Evolutionary conservation across 2,329 filamentous ascomycete genomes (phyloP).

Genomic region (Periglandula ipomoeae): DNA sequence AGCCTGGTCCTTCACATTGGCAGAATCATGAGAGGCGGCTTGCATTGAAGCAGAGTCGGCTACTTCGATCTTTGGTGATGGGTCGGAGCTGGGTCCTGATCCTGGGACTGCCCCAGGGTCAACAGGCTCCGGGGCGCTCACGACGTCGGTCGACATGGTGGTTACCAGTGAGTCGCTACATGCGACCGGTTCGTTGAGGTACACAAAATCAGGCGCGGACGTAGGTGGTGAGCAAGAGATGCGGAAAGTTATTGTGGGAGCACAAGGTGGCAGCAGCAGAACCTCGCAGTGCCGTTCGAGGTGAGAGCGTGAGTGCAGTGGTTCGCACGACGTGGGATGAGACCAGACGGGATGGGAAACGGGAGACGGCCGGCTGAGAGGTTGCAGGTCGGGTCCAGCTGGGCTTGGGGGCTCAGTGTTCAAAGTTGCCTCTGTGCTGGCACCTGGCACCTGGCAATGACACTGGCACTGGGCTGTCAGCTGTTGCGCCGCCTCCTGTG

Average conservation of each 20-base stretch:
- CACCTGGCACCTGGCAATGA: too few relatives aligned
- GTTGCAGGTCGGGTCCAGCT: constrained; percentile 1
- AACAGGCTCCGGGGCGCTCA: constrained; percentile 34
- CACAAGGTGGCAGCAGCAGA: constrained; percentile 4
- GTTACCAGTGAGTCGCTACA: constrained; percentile 26
- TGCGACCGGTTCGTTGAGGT: constrained; percentile 26
- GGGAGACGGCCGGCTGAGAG: neutral
- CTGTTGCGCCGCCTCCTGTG: too few relatives aligned
- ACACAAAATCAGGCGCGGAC: constrained; percentile 8
- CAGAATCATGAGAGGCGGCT: constrained; percentile 16
- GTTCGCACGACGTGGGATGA: constrained; percentile 7
- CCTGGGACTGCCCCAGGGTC: constrained; percentile 8
- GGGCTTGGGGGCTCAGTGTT: too few relatives aligned
- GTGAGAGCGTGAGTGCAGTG: constrained; percentile 3
- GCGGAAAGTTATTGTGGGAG: constrained; percentile 3
- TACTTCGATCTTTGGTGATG: constrained; percentile 5
- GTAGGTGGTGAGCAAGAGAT: neutral
- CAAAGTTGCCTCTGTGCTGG: neutral
- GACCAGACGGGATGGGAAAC: neutral
- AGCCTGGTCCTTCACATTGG: constrained; percentile 19
- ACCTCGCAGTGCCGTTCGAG: constrained; percentile 6
- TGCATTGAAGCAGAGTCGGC: constrained; percentile 11
- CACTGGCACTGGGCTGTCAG: too few relatives aligned
- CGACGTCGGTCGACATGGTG: constrained; percentile 48
- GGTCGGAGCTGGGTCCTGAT: constrained; percentile 18